Evolutionary conservation across 2,329 filamentous ascomycete species (phyloP).

Genomic region (Shiraia sp.): DNA sequence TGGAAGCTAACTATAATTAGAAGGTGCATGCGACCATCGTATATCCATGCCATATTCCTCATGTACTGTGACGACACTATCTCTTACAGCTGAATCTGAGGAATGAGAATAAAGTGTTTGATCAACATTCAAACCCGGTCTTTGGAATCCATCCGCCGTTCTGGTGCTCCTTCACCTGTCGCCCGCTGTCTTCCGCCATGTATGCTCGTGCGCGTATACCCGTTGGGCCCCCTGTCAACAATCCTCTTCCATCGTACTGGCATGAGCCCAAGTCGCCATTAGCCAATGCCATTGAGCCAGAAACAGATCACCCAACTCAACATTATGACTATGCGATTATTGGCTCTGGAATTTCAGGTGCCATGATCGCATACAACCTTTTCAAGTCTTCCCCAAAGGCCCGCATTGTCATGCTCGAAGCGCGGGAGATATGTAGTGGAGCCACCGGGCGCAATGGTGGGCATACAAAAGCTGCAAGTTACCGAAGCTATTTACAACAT

Average conservation of each 20-base stretch:
- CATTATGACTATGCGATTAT: constrained; percentile 44
- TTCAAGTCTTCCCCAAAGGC: constrained; percentile 17
- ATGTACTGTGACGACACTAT: too few relatives aligned
- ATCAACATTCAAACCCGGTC: too few relatives aligned
- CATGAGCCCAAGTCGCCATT: constrained; percentile 45
- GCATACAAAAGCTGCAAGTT: constrained; percentile 56
- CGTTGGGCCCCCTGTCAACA: constrained; percentile 34
- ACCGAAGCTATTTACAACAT: constrained; percentile 58
- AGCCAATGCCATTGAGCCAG: constrained; percentile 37
- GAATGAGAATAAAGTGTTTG: background rate
- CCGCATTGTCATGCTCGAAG: constrained; percentile 46
- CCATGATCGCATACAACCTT: constrained; percentile 44
- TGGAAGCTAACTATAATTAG: too few relatives aligned
- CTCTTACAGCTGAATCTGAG: too few relatives aligned
- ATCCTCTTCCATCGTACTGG: constrained; percentile 48
- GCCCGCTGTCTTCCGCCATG: constrained; percentile 20
- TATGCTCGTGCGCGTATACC: constrained; percentile 34
- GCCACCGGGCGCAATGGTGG: constrained; percentile 52
- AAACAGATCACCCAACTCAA: constrained; percentile 19
- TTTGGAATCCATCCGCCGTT: background rate
- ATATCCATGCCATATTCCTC: too few relatives aligned
- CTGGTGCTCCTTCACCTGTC: background rate
- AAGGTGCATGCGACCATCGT: too few relatives aligned
- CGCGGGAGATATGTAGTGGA: constrained; percentile 43
- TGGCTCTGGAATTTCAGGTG: constrained; percentile 48